These are phyloP conservation scores for Penicillium roqueforti DNA, from an alignment of 495 filamentous ascomycete species.

Conservation along the genomic window DNA sequence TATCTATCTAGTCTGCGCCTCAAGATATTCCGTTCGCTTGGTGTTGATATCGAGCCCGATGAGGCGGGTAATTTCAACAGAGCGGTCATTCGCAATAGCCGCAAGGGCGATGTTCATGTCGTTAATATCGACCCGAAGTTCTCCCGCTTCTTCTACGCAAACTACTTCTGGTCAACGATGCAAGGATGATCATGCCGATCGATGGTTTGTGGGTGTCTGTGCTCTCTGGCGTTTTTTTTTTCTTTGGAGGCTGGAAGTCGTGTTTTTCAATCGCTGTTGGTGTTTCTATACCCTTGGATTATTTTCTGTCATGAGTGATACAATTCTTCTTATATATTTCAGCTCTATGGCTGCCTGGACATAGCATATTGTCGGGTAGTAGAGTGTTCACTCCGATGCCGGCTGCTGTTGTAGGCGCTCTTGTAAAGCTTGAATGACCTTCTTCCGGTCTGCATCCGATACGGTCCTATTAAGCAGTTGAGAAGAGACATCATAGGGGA, in stretches of 20 bases:
- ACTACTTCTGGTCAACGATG: conserved; percentile 93
- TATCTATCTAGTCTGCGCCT: conserved; percentile 61
- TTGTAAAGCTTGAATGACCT: conserved; percentile 22
- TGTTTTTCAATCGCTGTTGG: conserved; percentile 7
- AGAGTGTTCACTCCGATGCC: neutral
- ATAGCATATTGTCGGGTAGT: neutral
- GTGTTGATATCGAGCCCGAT: conserved; percentile 84
- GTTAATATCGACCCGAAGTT: conserved; percentile 93
- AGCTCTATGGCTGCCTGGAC: neutral
- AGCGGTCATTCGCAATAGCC: conserved; percentile 79
- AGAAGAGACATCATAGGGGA: conserved; percentile 23
- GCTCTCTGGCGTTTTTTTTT: conserved; percentile 24
- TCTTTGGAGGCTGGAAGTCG: conserved; percentile 9
- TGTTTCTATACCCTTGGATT: conserved; percentile 27
- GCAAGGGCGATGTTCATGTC: conserved; percentile 88
- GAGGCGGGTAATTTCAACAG: conserved; percentile 76
- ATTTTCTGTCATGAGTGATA: conserved; percentile 10
- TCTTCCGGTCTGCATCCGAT: conserved; percentile 23
- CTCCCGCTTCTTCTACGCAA: conserved; percentile 86
- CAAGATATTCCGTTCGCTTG: conserved; percentile 85
- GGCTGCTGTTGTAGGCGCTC: neutral
- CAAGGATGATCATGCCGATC: conserved; percentile 35
- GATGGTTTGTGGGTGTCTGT: neutral
- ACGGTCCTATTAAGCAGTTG: conserved; percentile 14
- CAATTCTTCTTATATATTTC: neutral